Evolutionary conservation across 805 yeast genomes (phyloP), one percentile per base, ranked within the genome.

Genomic region (Candida krabiensis): DNA sequence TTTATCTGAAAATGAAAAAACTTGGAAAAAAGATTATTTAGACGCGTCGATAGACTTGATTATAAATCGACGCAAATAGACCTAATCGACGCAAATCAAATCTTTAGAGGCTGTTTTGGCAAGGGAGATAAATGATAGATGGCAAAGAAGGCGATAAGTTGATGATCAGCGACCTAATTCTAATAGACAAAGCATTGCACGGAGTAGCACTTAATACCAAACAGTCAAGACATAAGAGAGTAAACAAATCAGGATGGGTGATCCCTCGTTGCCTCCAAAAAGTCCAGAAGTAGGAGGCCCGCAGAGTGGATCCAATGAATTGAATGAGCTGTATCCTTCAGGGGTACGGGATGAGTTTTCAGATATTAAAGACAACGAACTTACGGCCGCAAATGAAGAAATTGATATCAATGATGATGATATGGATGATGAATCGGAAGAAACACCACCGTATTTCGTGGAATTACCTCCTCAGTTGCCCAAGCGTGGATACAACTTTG

Each of bases 401-500:
- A 13, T 16, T 5, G 42, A 26, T 6, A 13, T 22, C 9, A 39
- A 31, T 15, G 19, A 12, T 2, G 22, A 24, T 7, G 29, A 33
- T 4, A 15, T 28, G 13, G 26, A 3, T 5, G 26, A 26, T 9
- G 26, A 21, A 11, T 24, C 34, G 3, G 37, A 28, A 4, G 18
- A 22, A 13, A 23, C 42, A 3, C 44, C 41, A 9, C 47, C 46
- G 3, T 45, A 39, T 30, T 41, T 43, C 19, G 49, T 39, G 34
- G 39, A 45, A 13, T 27, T 41, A 2, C 42, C 46, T 5, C 55
- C 58, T 3, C 27, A 32, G 13, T 23, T 44, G 19, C 56, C 52
- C 11, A 31, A 38, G 9, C 33, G 50, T 7, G 35, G 30, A 4
- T 58, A 58, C 38, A 49, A 53, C 28, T 60, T 60, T 19, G 23